Evolutionary conservation across 2,329 filamentous ascomycete genomes (phyloP).

Genomic region (Stachybotrys chartarum): DNA sequence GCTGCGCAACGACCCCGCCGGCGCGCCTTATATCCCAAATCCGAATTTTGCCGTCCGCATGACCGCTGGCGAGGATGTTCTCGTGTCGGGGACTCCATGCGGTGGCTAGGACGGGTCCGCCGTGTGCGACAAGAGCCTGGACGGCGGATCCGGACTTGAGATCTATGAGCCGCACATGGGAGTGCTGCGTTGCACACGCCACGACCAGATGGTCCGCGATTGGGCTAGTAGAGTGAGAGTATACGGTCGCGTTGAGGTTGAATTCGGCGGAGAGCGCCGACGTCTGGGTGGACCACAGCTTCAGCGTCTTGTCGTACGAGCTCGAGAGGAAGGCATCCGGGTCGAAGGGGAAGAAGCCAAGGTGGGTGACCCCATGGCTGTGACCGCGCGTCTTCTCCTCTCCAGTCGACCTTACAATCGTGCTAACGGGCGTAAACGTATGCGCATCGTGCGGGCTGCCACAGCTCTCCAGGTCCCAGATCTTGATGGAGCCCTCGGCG

Average conservation of each 20-base stretch:
- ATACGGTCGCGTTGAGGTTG: slow-evolving; percentile 59
- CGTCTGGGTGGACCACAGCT: slow-evolving; percentile 63
- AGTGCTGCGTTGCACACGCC: slow-evolving; percentile 82
- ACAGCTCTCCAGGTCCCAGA: slow-evolving; percentile 77
- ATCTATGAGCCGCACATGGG: slow-evolving; percentile 77
- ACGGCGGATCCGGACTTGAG: slow-evolving; percentile 70
- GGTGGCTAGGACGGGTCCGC: slow-evolving; percentile 59
- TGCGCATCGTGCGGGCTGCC: slow-evolving; percentile 34
- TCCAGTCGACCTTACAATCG: slow-evolving; percentile 35
- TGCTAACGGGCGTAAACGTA: slow-evolving; percentile 47
- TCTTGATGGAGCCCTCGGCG: slow-evolving; percentile 72
- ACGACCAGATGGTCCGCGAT: slow-evolving; percentile 69
- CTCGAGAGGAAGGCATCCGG: slow-evolving; percentile 67
- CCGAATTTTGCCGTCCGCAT: slow-evolving; percentile 75
- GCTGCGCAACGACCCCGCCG: slow-evolving; percentile 64
- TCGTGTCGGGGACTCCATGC: slow-evolving; percentile 79
- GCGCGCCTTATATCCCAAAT: slow-evolving; percentile 84
- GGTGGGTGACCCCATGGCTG: slow-evolving; percentile 66
- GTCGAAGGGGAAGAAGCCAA: slow-evolving; percentile 76
- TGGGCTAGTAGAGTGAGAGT: slow-evolving; percentile 71
- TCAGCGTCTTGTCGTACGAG: slow-evolving; percentile 71
- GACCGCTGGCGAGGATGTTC: slow-evolving; percentile 74
- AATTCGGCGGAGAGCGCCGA: slow-evolving; percentile 59
- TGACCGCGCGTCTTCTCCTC: slow-evolving; percentile 33
- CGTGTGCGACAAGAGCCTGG: slow-evolving; percentile 63